Evolutionary conservation across 139 green algal genomes (phyloP).

Genomic region (Chlamydomonas schloesseri): DNA sequence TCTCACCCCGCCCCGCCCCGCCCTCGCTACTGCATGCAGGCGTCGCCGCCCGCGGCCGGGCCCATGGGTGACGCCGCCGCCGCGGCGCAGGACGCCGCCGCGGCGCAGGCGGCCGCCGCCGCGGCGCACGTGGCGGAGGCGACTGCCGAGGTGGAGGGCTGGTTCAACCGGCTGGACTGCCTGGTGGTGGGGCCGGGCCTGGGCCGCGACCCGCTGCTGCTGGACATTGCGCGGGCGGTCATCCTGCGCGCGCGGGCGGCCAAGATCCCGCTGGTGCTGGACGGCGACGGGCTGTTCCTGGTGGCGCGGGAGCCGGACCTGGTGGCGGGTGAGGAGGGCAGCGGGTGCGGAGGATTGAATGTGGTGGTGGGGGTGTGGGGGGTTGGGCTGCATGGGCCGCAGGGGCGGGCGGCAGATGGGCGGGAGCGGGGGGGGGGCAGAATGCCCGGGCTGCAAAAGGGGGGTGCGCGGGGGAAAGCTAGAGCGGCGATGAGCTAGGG

Average conservation of each 20-base stretch:
- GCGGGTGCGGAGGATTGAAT: background rate
- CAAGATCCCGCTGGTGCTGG: conserved; percentile 59
- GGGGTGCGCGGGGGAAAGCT: too few species aligned
- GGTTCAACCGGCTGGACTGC: conserved; percentile 78
- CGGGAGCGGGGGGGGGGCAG: too few species aligned
- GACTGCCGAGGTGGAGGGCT: conserved; percentile 61
- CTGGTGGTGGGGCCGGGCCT: conserved; percentile 88
- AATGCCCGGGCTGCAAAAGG: too few species aligned
- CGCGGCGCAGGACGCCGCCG: background rate
- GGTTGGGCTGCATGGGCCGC: too few species aligned
- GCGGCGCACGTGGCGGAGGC: conserved; percentile 41
- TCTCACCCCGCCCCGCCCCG: too few species aligned
- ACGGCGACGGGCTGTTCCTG: conserved; percentile 61
- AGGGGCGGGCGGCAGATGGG: too few species aligned
- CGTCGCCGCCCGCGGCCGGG: background rate
- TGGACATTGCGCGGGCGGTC: conserved; percentile 18
- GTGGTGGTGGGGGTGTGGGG: background rate
- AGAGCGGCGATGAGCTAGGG: too few species aligned
- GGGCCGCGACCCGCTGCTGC: conserved; percentile 69
- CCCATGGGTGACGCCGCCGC: background rate
- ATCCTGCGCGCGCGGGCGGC: conserved; percentile 37
- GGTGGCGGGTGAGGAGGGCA: conserved; percentile 47
- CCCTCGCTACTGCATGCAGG: background rate
- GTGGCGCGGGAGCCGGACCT: conserved; percentile 53
- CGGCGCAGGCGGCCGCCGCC: background rate